A percentile compares a stretch with the other conserved stretches of the same genome.
Evolutionary conservation across 75 land plant species (phyloP).

Genomic region (Selaginella tamariscina): DNA sequence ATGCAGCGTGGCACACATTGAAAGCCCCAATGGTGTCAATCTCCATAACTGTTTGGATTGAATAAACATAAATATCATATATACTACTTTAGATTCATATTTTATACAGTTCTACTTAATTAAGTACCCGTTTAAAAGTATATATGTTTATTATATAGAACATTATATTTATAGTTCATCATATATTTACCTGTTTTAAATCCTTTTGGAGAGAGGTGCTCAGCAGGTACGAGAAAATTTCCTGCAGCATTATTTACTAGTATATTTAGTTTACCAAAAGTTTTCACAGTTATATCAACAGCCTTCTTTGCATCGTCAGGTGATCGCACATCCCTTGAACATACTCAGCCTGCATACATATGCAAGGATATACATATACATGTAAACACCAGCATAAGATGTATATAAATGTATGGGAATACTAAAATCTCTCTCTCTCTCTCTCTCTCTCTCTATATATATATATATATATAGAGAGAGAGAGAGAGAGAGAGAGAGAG

Average conservation of each 20-base stretch:
- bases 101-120: too few relatives aligned
- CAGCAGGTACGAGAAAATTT: conserved; percentile 18
- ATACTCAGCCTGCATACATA: conserved; percentile 15
- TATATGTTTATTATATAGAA: neutral
- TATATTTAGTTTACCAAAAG: conserved; percentile 18
- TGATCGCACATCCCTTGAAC: conserved; percentile 21
- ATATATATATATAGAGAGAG: too few relatives aligned
- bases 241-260: conserved; percentile 21
- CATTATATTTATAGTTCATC: neutral
- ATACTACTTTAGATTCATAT: neutral
- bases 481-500: too few relatives aligned
- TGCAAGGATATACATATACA: too few relatives aligned
- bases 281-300: conserved; percentile 6
- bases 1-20: conserved; percentile 22
- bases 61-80: neutral
- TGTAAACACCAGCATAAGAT: too few relatives aligned
- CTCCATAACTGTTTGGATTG: conserved; percentile 17
- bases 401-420: too few relatives aligned
- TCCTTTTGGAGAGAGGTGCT: conserved; percentile 16
- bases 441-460: too few relatives aligned
- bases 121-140: neutral
- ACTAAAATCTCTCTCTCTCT: too few relatives aligned
- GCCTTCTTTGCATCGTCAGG: conserved; percentile 10
- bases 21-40: conserved; percentile 22
- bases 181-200: conserved; percentile 17